Evolutionary conservation across 2,329 filamentous ascomycete species (phyloP), one percentile per base, ranked within the genome.

Genomic region (Verticillium longisporum): DNA sequence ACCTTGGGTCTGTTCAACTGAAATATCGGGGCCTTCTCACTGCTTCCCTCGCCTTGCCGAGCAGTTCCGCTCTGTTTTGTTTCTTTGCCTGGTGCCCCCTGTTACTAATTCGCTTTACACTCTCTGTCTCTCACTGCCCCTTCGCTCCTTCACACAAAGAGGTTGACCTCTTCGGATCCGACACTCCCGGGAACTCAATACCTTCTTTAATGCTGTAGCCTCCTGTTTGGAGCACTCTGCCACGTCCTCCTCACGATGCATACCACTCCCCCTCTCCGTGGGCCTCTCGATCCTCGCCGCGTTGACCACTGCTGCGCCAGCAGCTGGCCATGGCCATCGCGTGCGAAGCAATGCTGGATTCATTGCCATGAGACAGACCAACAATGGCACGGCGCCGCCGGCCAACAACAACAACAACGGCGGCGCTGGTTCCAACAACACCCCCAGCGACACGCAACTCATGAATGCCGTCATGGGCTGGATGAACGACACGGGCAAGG

Each of bases 391-490:
- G 6, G 55, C 55, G 32, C 55, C 55, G 9, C 55, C 55, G 32
- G 55, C 55, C 58, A 62, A 50, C 31, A 57, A 50, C 62, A 9
- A 59, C 60, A 1, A 50, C 26, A 26, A 26, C 21, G 34, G 50
- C 41, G 57, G 56, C 34, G 34, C 38, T 38, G 41, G n/a, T 10
- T 18, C n/a, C 3, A 50, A 50, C 41, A 50, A 50, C 41, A 18
- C 41, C 41, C 50, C 58, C 21, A 65, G 63, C 57, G 62, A 63
- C 7, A 55, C 59, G 1, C 65, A 67, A 57, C 55, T 67, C 32
- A 61, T 56, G 59, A 67, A 67, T 38, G 65, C 65, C 14, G 65
- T 67, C 15, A 60, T 63, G 55, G 62, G 65, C 9, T 67, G 65
- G 65, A 60, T 61, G 62, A 61, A 62, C 2, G 63, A 67, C 45